These are phyloP conservation scores for Cercospora beticola DNA, from an alignment of 2,329 filamentous ascomycete species.

Conservation along the genomic window DNA sequence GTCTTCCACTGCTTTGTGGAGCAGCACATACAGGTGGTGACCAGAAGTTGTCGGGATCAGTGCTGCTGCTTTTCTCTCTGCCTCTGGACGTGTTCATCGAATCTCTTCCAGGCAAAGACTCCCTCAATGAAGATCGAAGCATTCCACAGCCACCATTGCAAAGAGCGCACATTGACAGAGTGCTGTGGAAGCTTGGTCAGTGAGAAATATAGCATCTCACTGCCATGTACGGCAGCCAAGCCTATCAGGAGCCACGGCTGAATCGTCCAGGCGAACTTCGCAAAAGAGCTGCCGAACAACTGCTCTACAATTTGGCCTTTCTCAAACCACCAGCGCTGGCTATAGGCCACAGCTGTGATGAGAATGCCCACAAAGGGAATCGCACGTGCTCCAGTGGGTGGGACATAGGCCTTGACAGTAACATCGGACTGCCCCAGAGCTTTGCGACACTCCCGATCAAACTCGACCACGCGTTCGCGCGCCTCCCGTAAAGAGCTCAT, in stretches of 20 bases:
- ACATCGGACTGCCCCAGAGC: slow-evolving; percentile 62
- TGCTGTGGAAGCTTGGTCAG: slow-evolving; percentile 50
- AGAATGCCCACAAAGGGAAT: slow-evolving; percentile 57
- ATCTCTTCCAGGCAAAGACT: slow-evolving; percentile 49
- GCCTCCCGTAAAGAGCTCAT: slow-evolving; percentile 67
- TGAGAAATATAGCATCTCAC: slow-evolving; percentile 58
- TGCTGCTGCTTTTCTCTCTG: slow-evolving; percentile 44
- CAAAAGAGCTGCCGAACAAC: slow-evolving; percentile 56
- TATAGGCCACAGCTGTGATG: slow-evolving; percentile 56
- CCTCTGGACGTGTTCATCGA: slow-evolving; percentile 46
- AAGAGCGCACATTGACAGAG: slow-evolving; percentile 51
- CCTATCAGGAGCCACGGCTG: slow-evolving; percentile 59
- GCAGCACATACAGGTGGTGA: neutral
- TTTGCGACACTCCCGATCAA: slow-evolving; percentile 62
- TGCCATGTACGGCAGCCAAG: slow-evolving; percentile 63
- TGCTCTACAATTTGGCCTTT: slow-evolving; percentile 47
- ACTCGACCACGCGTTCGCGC: slow-evolving; percentile 68
- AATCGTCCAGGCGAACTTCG: slow-evolving; percentile 57
- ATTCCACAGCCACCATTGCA: slow-evolving; percentile 57
- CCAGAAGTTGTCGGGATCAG: slow-evolving; percentile 25
- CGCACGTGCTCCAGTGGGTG: slow-evolving; percentile 52
- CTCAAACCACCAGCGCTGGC: slow-evolving; percentile 53
- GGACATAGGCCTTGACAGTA: slow-evolving; percentile 54
- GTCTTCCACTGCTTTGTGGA: neutral
- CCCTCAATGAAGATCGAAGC: slow-evolving; percentile 45